phyloP scores from a whole-genome alignment of 176 grass and related monocot genomes.

The Aegilops sharonensis region DNA sequence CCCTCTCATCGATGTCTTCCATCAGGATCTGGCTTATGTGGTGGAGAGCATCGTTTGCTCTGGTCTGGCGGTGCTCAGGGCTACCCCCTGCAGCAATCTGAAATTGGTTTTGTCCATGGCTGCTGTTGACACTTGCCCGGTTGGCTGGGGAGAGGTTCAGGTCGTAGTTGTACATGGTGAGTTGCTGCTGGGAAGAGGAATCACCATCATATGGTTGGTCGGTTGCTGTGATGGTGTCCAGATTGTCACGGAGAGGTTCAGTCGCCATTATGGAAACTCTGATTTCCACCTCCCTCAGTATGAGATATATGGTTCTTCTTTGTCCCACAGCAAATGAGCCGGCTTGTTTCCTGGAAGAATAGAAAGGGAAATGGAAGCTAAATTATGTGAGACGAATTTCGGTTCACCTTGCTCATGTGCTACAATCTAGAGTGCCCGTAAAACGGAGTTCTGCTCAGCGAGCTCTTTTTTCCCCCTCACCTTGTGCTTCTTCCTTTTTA shows the following conservation, averaged over 20 bases:
- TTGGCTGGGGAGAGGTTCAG: too few species aligned
- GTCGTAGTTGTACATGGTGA: too few species aligned
- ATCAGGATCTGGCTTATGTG: slow-evolving; percentile 45
- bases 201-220: background rate
- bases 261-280: slow-evolving; percentile 4
- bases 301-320: background rate
- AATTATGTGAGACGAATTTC: background rate
- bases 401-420: background rate
- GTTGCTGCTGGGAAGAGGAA: too few species aligned
- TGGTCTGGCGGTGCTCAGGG: slow-evolving; percentile 6
- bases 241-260: background rate
- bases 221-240: background rate
- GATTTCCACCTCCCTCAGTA: background rate
- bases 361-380: background rate
- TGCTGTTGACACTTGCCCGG: background rate
- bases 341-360: background rate
- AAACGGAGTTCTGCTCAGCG: background rate
- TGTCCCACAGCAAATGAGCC: background rate
- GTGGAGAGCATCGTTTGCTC: slow-evolving; percentile 23
- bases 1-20: slow-evolving; percentile 38
- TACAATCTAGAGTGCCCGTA: background rate
- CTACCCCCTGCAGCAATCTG: background rate
- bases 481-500: background rate
- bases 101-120: background rate
- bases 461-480: too few species aligned